Conservation (phyloP, 805 yeast genomes). For the Yamadazyma paraphyllophila region DNA sequence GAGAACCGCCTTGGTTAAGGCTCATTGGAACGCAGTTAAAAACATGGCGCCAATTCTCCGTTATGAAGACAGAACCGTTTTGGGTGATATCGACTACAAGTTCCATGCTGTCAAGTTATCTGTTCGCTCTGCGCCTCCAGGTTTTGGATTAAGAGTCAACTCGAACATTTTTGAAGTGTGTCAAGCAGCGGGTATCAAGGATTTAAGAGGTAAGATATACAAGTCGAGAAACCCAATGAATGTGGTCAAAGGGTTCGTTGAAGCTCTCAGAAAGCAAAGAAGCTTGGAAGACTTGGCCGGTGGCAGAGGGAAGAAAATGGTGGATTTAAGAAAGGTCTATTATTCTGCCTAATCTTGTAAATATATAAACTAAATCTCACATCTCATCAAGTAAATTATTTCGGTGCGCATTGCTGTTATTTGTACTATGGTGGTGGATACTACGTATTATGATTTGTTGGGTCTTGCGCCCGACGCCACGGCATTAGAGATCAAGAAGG, state of each 20-base stretch:
- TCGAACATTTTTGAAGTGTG: constrained; percentile 88
- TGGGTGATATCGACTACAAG: constrained; percentile 78
- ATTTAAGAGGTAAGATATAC: constrained; percentile 86
- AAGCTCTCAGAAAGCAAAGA: constrained; percentile 78
- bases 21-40: constrained; percentile 92
- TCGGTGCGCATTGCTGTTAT: background rate
- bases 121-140: constrained; percentile 85
- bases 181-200: constrained; percentile 90
- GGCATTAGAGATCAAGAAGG: constrained; percentile 43
- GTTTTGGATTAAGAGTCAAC: constrained; percentile 90
- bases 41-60: constrained; percentile 79
- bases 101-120: constrained; percentile 83
- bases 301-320: constrained; percentile 91
- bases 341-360: constrained; percentile 47
- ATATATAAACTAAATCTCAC: too few relatives aligned
- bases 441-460: constrained; percentile 42
- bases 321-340: constrained; percentile 88
- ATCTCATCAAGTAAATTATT: background rate
- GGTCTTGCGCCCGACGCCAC: constrained; percentile 35
- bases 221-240: constrained; percentile 94
- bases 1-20: constrained; percentile 72
- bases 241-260: constrained; percentile 84
- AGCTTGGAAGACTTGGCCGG: constrained; percentile 85
- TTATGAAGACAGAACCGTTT: constrained; percentile 86
- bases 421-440: constrained; percentile 44